Conservation (phyloP, 1,284 basidiomycete species). For the Rhodotorula sp. region DNA sequence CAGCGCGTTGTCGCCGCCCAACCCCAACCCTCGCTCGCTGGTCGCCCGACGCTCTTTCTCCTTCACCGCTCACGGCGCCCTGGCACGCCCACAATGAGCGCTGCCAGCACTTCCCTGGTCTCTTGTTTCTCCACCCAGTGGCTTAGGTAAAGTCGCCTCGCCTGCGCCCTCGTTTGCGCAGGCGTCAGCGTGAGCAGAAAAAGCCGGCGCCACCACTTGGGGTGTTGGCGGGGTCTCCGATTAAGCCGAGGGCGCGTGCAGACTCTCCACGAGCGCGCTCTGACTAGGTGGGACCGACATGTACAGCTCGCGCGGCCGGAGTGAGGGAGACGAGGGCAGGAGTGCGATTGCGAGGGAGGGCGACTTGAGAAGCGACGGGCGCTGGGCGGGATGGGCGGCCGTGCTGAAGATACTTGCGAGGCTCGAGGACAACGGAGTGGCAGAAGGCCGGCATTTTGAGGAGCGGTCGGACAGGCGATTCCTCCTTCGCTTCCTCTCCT, state of each 20-base stretch:
- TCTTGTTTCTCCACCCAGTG: neutral
- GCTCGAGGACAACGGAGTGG: too few relatives aligned
- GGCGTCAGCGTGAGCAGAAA: neutral
- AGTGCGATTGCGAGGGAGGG: neutral
- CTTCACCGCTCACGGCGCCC: conserved; percentile 1
- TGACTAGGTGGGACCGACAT: conserved; percentile 14
- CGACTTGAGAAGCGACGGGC: neutral
- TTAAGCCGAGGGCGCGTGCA: conserved; percentile 1
- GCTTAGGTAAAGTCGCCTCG: conserved; percentile 7
- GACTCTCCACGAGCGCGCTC: neutral
- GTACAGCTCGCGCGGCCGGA: neutral
- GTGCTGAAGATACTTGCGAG: too few relatives aligned
- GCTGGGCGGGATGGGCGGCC: too few relatives aligned
- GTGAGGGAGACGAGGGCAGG: neutral
- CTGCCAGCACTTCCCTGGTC: conserved; percentile 1
- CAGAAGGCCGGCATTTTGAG: too few relatives aligned
- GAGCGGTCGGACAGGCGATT: too few relatives aligned
- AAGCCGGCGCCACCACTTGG: too few relatives aligned
- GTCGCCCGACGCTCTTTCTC: neutral
- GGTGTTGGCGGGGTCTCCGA: neutral
- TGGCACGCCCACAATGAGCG: neutral
- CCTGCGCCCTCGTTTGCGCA: neutral
- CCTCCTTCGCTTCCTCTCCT: too few relatives aligned
- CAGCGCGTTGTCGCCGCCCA: too few relatives aligned
- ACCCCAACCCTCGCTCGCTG: too few relatives aligned